A percentile compares a stretch with the other conserved stretches of the same genome.
These are phyloP conservation scores for Candida qinlingensis DNA, from an alignment of 805 yeast species.

Conservation along the genomic window DNA sequence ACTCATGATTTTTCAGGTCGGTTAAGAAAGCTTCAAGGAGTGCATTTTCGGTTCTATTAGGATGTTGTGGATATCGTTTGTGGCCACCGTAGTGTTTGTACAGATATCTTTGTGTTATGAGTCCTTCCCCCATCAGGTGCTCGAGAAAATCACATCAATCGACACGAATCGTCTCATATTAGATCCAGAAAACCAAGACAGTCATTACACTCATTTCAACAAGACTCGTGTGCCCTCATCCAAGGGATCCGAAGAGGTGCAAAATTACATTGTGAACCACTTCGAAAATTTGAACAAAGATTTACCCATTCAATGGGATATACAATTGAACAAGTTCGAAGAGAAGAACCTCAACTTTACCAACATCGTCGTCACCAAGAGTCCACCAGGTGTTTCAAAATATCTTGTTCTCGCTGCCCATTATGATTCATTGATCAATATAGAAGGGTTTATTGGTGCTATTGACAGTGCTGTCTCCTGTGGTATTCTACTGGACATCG, in stretches of 20 bases:
- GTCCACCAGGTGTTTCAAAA: constrained; percentile 18
- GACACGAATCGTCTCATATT: constrained; percentile 14
- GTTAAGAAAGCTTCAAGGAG: no score
- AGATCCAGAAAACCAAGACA: constrained; percentile 9
- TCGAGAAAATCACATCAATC: constrained; percentile 5
- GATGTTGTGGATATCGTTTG: background rate
- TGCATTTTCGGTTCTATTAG: no score
- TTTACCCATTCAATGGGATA: constrained; percentile 23
- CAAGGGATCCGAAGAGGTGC: constrained; percentile 32
- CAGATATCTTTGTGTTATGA: background rate
- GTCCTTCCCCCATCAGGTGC: constrained; percentile 4
- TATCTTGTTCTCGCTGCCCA: constrained; percentile 45
- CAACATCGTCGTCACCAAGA: constrained; percentile 31
- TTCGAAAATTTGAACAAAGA: constrained; percentile 26
- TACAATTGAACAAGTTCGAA: constrained; percentile 33
- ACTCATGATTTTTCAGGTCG: no score
- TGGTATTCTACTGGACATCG: constrained; percentile 42
- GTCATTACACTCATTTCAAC: constrained; percentile 29
- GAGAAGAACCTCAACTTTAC: constrained; percentile 32
- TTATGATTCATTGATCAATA: constrained; percentile 42
- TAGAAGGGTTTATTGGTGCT: constrained; percentile 56
- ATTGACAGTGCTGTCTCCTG: constrained; percentile 57
- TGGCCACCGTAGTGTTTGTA: background rate
- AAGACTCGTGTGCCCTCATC: constrained; percentile 40
- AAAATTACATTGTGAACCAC: constrained; percentile 30